Base-by-base conservation (phyloP, 176 grass and related monocot species). In the Saccharum spontaneum region DNA sequence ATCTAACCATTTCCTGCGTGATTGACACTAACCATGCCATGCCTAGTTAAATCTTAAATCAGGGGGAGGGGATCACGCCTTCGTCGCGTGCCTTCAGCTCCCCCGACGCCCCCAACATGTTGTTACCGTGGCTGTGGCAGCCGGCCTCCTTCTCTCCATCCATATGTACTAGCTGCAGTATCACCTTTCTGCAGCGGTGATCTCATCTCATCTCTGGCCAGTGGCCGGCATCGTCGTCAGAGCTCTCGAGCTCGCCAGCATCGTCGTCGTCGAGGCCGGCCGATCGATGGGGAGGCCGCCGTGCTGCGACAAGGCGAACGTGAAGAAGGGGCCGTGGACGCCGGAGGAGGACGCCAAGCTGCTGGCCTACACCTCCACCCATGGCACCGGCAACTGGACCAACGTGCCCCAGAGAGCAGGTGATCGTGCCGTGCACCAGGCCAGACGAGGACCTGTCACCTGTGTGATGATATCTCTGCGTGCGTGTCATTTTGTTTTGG, bases 241-340 rank as follows among this genome's bases (percentile, higher is more conserved):
- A 60, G 37, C 65, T 71, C 22, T 55, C 52, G 75, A 82, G 83
- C 75, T 81, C 80, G 12, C 54, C 46, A 33, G 54, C 7, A 22
- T 59, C 55, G 55, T n/a, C 52, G 52, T 57, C 22, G 55, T 22
- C 18, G 52, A 55, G 54, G 54, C 7, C 8, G 46, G 46, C 46
- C 1, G 46, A 45, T 4, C n/a, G 28, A 95, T 98, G 97, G 90
- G 91, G 16, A 73, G 97, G 84, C 97, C 91, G 18, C 97, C 97
- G 12, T 98, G 93, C 83, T 99, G 97, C 48, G 93, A 99, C 82
- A 96, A 92, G 86, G 86, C 91, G 34, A 91, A 78, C 68, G 91
- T 94, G 87, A 99, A 99, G 93, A 96, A 92, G 83, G 97, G 97
- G 23, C 93, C 79, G 28, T 99, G 93, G 97, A 96, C 97, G 23